These are phyloP conservation scores for Wickerhamiella parazyma DNA, from an alignment of 805 yeast genomes.

Conservation along the genomic window DNA sequence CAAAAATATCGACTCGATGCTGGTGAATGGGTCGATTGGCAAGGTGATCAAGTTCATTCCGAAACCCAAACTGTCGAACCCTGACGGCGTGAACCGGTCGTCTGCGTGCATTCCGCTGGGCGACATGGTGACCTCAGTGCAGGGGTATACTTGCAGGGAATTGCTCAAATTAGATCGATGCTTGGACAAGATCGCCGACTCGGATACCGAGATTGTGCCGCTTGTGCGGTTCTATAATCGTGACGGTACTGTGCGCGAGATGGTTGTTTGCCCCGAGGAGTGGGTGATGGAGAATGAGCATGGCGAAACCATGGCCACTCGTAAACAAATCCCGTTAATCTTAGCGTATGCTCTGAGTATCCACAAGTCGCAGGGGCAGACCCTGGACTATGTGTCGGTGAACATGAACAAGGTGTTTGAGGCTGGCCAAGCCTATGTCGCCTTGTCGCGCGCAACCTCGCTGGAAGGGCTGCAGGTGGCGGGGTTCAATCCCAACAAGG, in stretches of 20 bases:
- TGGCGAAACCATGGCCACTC: constrained; percentile 50
- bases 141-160: neutral
- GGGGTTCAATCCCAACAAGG: constrained; percentile 51
- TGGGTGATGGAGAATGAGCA: constrained; percentile 71
- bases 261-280: constrained; percentile 65
- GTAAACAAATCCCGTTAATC: constrained; percentile 74
- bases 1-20: constrained; percentile 57
- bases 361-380: constrained; percentile 93
- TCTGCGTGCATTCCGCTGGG: neutral
- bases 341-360: constrained; percentile 96
- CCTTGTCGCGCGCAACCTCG: constrained; percentile 77
- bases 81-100: neutral
- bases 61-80: neutral
- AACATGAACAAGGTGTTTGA: constrained; percentile 70
- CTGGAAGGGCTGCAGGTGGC: constrained; percentile 71
- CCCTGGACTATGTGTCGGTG: constrained; percentile 61
- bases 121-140: neutral
- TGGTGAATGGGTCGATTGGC: constrained; percentile 91
- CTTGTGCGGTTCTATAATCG: constrained; percentile 61
- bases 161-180: neutral
- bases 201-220: constrained; percentile 34
- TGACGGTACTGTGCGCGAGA: constrained; percentile 60
- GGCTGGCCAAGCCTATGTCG: constrained; percentile 93
- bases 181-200: neutral
- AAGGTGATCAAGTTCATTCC: constrained; percentile 19